Conservation (phyloP, 164 flowering plant genomes). For the Platanus orientalis region DNA sequence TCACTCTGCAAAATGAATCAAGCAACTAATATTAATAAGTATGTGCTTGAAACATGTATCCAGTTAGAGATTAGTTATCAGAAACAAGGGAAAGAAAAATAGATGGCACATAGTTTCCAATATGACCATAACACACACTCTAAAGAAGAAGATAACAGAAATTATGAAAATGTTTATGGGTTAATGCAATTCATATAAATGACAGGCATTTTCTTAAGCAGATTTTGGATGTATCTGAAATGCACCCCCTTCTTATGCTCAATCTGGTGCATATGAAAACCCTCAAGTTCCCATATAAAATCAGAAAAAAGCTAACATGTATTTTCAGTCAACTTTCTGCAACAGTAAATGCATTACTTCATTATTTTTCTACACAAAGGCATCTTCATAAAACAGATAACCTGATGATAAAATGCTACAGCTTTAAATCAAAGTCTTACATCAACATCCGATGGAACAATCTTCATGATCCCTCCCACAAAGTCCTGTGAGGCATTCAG, state of each 20-base stretch:
- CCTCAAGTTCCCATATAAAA: neutral
- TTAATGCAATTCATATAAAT: no score
- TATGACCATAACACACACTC: neutral
- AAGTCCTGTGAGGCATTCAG: constrained; percentile 62
- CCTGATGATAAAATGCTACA: neutral
- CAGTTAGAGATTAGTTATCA: neutral
- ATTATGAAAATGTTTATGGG: neutral
- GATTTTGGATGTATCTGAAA: no score
- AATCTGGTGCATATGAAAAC: neutral
- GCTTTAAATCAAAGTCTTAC: constrained; percentile 40
- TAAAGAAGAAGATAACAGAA: neutral
- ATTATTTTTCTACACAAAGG: no score
- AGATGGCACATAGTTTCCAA: neutral
- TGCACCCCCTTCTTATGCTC: no score
- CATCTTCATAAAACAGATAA: neutral
- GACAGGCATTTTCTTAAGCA: no score
- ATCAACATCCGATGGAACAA: constrained; percentile 82
- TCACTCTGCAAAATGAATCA: constrained; percentile 49
- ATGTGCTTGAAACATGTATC: neutral
- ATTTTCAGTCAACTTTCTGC: neutral
- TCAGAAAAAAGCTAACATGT: neutral
- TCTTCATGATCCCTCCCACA: constrained; percentile 85
- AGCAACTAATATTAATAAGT: neutral
- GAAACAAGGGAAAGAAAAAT: neutral
- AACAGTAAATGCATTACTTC: no score